Evolutionary conservation across 495 filamentous ascomycete genomes (phyloP), one percentile per base, ranked within the genome.

Genomic region (Tuber borchii): DNA sequence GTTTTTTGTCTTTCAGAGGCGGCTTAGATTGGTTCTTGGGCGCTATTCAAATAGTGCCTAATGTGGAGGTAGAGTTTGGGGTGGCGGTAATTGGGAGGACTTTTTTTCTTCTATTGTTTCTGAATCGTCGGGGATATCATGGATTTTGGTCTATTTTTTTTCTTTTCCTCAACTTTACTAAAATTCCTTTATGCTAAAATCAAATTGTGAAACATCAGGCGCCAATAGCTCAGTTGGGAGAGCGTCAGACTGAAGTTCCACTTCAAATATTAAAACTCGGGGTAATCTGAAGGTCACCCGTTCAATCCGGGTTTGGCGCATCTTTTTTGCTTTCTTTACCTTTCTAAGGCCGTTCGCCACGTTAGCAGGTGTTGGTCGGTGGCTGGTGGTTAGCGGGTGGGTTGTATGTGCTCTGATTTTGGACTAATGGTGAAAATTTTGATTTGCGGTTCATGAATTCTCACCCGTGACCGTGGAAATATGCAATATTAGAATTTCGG

Each of bases 161-260:
- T 40, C 9, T 26, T 42, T n/a, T 26, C 40, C n/a, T 75, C 8
- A 4, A 7, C 16, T 45, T 70, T 37, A 8, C n/a, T 10, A 39
- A 39, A 10, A 22, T 48, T 26, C 17, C 20, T 44, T 31, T 31
- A 34, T 34, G 16, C 16, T 9, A 37, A 46, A 73, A 56, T 20
- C 1, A 2, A 48, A 9, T 56, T 10, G 20, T 46, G 8, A 12
- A 26, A 46, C n/a, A 19, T 56, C 71, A 71, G 20, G 71, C 71
- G 71, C 48, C 26, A 73, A 73, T 56, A 73, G 71, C 71, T 73
- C 71, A 73, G 46, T 56, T 73, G 71, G 71, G 71, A 73, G 71
- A 73, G 71, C 71, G 46, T 72, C 71, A 72, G 71, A 46, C 71
- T 46, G 42, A 72, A 72, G 71, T 46, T 31, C 45, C 4, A 12